Base-by-base conservation (phyloP, 2,329 filamentous ascomycete species). In the Botrytis pseudocinerea region DNA sequence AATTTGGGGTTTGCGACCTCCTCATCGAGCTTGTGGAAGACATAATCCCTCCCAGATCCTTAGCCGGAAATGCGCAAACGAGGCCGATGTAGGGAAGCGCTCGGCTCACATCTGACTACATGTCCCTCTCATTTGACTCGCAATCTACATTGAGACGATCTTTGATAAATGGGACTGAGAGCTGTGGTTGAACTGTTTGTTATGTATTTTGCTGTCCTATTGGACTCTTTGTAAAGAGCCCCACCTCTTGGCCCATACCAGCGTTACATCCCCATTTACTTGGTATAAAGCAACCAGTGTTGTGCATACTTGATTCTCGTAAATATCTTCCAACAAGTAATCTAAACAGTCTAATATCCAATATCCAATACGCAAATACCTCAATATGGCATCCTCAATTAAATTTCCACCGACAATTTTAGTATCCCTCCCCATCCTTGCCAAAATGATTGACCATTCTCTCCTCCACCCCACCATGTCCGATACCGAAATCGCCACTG, bases 401-500 rank as follows among this genome's bases (percentile, higher is more conserved):
- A 35, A 18, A 38, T 54, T 71, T 6, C 60, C 69, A 25, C 59
- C 69, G 6, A 75, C 81, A 40, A 79, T 86, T 75, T 81, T 77
- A 1, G 82, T 86, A n/a, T 83, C 84, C 32, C 79, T 87, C 0
- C 75, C 79, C 48, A 82, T 86, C 73, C 79, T 89, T 70, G 85
- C 87, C 75, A 86, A 86, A 76, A 83, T 84, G 80, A 90, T 90
- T 76, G 88, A 90, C 76, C 88, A 90, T 79, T 89, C 87, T 20
- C 84, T 91, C 25, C 83, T 90, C 0, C 88, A 90, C 76, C 89
- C 89, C 7, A 89, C 87, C 70, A 85, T 90, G 83, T 89, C 88
- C 12, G 88, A 90, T 77, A 79, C 79, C 25, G 86, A 89, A 1
- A 83, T 90, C 68, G 74, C 83, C 2, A 77, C 81, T 0, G 88